Conservation (phyloP, 108 stramenopile genomes). For the Bacterosira constricta region DNA sequence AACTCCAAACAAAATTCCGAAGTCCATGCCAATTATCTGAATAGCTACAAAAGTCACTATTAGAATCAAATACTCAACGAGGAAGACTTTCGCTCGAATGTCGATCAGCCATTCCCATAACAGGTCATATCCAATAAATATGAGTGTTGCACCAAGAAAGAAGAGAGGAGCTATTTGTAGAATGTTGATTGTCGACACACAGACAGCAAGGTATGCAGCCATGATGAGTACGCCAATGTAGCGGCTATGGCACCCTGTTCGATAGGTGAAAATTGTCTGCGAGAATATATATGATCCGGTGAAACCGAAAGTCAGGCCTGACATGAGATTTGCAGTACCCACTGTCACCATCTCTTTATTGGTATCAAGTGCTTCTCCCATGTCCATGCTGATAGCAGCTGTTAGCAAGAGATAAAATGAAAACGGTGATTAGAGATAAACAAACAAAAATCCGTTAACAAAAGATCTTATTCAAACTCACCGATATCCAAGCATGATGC, state of each 20-base stretch:
- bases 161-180: slow-evolving; percentile 59
- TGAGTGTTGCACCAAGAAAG: slow-evolving; percentile 53
- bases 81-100: slow-evolving; percentile 39
- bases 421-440: neutral
- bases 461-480: slow-evolving; percentile 30
- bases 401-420: neutral
- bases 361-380: slow-evolving; percentile 91
- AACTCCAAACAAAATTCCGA: slow-evolving; percentile 49
- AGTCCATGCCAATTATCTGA: slow-evolving; percentile 53
- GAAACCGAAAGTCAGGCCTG: slow-evolving; percentile 78
- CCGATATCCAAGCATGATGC: slow-evolving; percentile 94
- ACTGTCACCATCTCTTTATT: slow-evolving; percentile 91
- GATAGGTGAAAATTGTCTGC: slow-evolving; percentile 96
- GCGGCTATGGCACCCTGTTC: slow-evolving; percentile 77
- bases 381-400: slow-evolving; percentile 56
- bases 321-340: slow-evolving; percentile 85
- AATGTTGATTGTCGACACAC: slow-evolving; percentile 70
- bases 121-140: slow-evolving; percentile 57
- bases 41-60: slow-evolving; percentile 48
- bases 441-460: no score
- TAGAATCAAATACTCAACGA: slow-evolving; percentile 45
- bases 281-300: slow-evolving; percentile 96
- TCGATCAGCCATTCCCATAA: slow-evolving; percentile 51
- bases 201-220: slow-evolving; percentile 59
- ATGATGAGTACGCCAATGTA: slow-evolving; percentile 80